Percentiles rank a stretch among this genome's conserved stretches.
Conservation (phyloP, 192 early-diverging fungal species). For the Spinellus fusiger region DNA sequence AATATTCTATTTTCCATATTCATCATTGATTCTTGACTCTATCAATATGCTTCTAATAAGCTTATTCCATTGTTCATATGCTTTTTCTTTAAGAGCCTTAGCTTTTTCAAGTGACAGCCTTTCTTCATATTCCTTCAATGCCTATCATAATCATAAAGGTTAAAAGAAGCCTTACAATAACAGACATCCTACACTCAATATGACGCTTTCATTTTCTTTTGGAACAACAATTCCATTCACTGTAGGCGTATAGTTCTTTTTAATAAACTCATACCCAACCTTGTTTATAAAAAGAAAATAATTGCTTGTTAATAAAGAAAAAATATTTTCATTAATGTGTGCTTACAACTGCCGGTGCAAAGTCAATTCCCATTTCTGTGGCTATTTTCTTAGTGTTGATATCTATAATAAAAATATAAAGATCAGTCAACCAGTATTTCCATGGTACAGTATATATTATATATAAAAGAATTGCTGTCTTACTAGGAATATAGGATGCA, state of each 20-base stretch:
- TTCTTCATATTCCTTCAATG: slow-evolving; percentile 24
- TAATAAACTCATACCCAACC: slow-evolving; percentile 68
- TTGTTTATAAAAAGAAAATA: slow-evolving; percentile 23
- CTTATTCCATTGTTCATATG: slow-evolving; percentile 48
- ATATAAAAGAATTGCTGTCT: background rate
- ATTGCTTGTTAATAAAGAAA: background rate
- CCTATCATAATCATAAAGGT: slow-evolving; percentile 17
- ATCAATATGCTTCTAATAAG: slow-evolving; percentile 45
- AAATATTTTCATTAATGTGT: slow-evolving; percentile 11
- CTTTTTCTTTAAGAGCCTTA: too few species aligned
- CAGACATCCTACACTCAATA: slow-evolving; percentile 47
- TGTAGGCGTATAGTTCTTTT: slow-evolving; percentile 52
- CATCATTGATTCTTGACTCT: slow-evolving; percentile 45
- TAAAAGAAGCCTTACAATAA: slow-evolving; percentile 29
- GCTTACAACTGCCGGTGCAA: slow-evolving; percentile 72
- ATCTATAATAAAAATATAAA: slow-evolving; percentile 31
- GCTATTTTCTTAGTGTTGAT: slow-evolving; percentile 61
- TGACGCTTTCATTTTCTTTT: slow-evolving; percentile 47
- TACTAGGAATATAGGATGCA: slow-evolving; percentile 62
- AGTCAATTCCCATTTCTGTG: slow-evolving; percentile 71
- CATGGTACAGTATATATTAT: background rate
- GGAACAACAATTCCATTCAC: slow-evolving; percentile 66
- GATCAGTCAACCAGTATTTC: background rate
- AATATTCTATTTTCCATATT: slow-evolving; percentile 36
- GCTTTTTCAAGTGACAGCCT: too few species aligned